Conservation (phyloP, 371 early-diverging fungal genomes). For the Mortierella sp. region DNA sequence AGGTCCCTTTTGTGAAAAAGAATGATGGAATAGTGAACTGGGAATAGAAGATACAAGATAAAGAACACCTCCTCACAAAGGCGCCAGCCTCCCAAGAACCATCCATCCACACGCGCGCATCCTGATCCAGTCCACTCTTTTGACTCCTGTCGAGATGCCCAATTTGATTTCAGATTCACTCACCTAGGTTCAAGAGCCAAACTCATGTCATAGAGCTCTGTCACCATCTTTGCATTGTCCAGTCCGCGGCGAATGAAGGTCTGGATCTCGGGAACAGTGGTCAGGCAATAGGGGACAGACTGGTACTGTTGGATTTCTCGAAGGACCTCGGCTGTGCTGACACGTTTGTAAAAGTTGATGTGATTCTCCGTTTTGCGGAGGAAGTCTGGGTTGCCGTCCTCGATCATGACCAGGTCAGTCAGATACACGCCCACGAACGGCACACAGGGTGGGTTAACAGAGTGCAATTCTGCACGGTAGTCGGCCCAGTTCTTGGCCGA, state of each 20-base stretch:
- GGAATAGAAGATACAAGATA: no score
- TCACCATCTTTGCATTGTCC: constrained; percentile 69
- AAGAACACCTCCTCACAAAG: no score
- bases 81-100: no score
- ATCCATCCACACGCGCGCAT: no score
- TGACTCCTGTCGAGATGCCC: no score
- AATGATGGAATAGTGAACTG: no score
- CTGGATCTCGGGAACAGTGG: constrained; percentile 82
- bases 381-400: constrained; percentile 90
- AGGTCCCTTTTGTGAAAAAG: no score
- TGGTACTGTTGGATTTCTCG: constrained; percentile 95
- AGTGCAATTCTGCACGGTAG: constrained; percentile 89
- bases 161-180: neutral
- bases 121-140: no score
- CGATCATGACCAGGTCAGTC: constrained; percentile 93
- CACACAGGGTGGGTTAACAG: constrained; percentile 90
- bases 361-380: constrained; percentile 60
- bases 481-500: constrained; percentile 84
- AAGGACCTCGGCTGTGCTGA: constrained; percentile 89
- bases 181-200: constrained; percentile 77
- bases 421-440: constrained; percentile 92
- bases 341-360: constrained; percentile 94
- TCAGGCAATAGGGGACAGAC: constrained; percentile 82
- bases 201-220: constrained; percentile 74
- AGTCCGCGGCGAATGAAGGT: constrained; percentile 74